Conservation (phyloP, 495 filamentous ascomycete genomes). For the Aspergillus sclerotioniger region DNA sequence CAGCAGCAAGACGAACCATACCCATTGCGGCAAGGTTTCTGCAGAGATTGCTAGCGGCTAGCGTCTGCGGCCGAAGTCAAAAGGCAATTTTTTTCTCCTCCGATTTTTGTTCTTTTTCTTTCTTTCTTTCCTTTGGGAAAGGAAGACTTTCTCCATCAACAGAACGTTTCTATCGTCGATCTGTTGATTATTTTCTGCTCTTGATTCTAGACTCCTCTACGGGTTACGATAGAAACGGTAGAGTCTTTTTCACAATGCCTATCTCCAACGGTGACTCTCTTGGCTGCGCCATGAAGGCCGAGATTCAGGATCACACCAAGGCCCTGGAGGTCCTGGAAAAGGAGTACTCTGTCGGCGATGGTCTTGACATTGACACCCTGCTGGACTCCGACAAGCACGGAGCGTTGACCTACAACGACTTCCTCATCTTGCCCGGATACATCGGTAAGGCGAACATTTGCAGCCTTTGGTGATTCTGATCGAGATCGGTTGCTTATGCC, state of each 20-base stretch:
- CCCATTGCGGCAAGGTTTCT: conserved; percentile 19
- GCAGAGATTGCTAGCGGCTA: conserved; percentile 17
- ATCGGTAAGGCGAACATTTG: conserved; percentile 50
- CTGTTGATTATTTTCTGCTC: conserved; percentile 41
- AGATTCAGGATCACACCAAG: conserved; percentile 55
- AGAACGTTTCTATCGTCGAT: conserved; percentile 43
- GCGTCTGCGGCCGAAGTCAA: conserved; percentile 26
- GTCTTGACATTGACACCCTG: conserved; percentile 76
- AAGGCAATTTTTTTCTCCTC: conserved; percentile 38
- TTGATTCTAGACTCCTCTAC: conserved; percentile 18
- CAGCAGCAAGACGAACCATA: conserved; percentile 19
- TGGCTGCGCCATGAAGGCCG: conserved; percentile 44
- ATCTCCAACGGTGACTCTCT: conserved; percentile 62
- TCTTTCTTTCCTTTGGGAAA: conserved; percentile 57
- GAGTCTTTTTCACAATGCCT: conserved; percentile 56
- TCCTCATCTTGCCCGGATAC: conserved; percentile 65
- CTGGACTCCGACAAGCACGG: conserved; percentile 84
- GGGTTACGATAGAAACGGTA: conserved; percentile 26
- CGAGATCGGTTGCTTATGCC: conserved; percentile 53
- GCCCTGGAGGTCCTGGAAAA: conserved; percentile 75
- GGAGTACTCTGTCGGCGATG: conserved; percentile 74
- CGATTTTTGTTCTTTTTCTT: conserved; percentile 45
- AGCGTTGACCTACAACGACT: conserved; percentile 84
- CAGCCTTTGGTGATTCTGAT: conserved; percentile 9
- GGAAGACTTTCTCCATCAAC: conserved; percentile 53